Conservation (phyloP, 768 basidiomycete species). For the Hydnum rufescens region DNA sequence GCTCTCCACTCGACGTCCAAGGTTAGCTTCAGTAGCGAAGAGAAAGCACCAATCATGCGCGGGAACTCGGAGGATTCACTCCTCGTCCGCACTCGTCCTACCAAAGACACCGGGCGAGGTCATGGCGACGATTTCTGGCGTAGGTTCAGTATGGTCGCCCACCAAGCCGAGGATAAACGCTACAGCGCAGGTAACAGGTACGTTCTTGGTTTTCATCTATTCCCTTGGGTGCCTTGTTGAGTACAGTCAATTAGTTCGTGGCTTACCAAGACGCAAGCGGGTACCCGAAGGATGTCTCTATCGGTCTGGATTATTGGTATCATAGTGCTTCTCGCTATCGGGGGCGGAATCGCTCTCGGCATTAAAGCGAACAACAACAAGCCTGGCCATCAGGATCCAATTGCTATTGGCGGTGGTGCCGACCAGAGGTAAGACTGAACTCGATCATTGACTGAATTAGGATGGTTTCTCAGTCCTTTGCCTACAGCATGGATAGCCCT, state of each 20-base stretch:
- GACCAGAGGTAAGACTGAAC: neutral
- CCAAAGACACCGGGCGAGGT: neutral
- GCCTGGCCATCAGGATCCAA: constrained; percentile 5
- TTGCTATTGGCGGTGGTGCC: constrained; percentile 4
- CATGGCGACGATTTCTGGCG: constrained; percentile 11
- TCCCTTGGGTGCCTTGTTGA: neutral
- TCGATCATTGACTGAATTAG: too few relatives aligned
- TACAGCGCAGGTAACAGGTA: neutral
- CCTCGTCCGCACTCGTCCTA: neutral
- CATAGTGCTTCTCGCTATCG: constrained; percentile 3
- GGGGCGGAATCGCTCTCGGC: constrained; percentile 6
- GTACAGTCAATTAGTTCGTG: constrained; percentile 1
- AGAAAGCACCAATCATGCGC: constrained; percentile 7
- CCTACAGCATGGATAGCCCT: too few relatives aligned
- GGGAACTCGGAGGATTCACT: constrained; percentile 9
- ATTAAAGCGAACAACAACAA: constrained; percentile 6
- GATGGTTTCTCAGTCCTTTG: too few relatives aligned
- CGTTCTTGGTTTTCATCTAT: neutral
- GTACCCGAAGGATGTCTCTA: neutral
- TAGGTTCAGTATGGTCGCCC: constrained; percentile 11
- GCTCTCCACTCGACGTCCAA: neutral
- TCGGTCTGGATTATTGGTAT: constrained; percentile 8
- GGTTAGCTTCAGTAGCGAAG: neutral
- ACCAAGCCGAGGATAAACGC: constrained; percentile 5
- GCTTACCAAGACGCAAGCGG: constrained; percentile 2